Conservation (phyloP, 1,139 yeast species). For the Debaryomycetaceae sp. region DNA sequence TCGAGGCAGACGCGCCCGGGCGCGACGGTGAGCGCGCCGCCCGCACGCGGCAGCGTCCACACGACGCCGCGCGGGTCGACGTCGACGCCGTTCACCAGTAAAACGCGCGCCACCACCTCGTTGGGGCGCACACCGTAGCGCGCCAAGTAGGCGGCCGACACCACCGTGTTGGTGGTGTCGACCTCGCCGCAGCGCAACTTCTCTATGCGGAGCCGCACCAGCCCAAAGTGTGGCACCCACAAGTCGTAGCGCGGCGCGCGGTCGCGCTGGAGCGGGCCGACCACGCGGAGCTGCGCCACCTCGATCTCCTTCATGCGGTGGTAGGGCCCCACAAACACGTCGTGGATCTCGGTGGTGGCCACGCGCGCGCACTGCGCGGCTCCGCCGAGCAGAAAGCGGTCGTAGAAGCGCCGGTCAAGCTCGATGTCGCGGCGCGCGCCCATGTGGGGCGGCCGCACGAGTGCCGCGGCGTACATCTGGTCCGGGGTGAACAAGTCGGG, state of each 20-base stretch:
- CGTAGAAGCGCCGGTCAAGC: constrained; percentile 23
- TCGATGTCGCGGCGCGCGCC: constrained; percentile 27
- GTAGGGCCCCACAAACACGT: constrained; percentile 32
- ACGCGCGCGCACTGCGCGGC: constrained; percentile 23
- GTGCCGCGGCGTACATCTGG: constrained; percentile 23
- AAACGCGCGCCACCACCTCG: constrained; percentile 22
- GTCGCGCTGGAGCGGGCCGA: constrained; percentile 10
- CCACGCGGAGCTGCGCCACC: constrained; percentile 16
- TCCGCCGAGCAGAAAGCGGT: constrained; percentile 24
- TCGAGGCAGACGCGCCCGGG: constrained; percentile 24
- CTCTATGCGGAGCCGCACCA: constrained; percentile 38
- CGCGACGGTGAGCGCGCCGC: constrained; percentile 18
- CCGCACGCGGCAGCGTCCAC: constrained; percentile 28
- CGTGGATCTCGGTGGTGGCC: constrained; percentile 24
- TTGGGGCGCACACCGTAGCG: constrained; percentile 9
- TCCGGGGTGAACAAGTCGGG: constrained; percentile 40
- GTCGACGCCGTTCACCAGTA: constrained; percentile 32
- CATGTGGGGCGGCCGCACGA: constrained; percentile 34
- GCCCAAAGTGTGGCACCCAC: constrained; percentile 33
- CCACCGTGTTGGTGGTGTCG: constrained; percentile 23
- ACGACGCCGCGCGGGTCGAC: constrained; percentile 19
- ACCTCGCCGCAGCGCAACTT: constrained; percentile 25
- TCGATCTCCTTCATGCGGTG: constrained; percentile 19
- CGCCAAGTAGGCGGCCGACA: constrained; percentile 24
- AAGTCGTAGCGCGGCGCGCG: constrained; percentile 19